Evolutionary conservation across 1,139 yeast species (phyloP).

Genomic region (Williopsis jadinii): DNA sequence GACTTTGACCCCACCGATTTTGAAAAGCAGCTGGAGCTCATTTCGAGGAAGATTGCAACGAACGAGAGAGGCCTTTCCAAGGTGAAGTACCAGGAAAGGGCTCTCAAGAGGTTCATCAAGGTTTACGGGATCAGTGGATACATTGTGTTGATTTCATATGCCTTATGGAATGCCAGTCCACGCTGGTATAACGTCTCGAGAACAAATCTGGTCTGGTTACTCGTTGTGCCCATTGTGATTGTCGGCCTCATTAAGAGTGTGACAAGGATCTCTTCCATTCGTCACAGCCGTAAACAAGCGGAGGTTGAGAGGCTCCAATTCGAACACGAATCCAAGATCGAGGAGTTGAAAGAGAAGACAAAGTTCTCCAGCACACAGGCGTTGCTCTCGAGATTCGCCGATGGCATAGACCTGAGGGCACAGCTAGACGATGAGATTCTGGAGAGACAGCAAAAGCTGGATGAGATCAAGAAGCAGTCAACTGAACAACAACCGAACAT

Average conservation of each 20-base stretch:
- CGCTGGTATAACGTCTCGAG: neutral
- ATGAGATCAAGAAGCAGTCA: constrained; percentile 29
- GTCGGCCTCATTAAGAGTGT: neutral
- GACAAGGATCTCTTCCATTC: constrained; percentile 2
- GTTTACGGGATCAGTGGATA: constrained; percentile 23
- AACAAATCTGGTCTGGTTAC: neutral
- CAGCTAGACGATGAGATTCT: constrained; percentile 34
- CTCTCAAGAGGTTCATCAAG: constrained; percentile 21
- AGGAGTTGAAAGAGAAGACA: constrained; percentile 70
- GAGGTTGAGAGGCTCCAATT: constrained; percentile 26
- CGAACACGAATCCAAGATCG: constrained; percentile 55
- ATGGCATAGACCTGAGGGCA: constrained; percentile 30
- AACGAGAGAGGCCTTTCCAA: constrained; percentile 30
- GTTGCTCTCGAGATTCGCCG: constrained; percentile 57
- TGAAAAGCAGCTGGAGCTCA: constrained; percentile 41
- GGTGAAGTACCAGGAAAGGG: constrained; percentile 20
- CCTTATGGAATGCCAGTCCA: neutral
- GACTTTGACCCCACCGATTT: constrained; percentile 44
- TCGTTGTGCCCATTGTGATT: constrained; percentile 6
- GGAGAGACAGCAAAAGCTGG: constrained; percentile 32
- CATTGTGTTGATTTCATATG: neutral
- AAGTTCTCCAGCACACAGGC: constrained; percentile 74
- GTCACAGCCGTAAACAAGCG: constrained; percentile 18
- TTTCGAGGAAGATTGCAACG: constrained; percentile 34
- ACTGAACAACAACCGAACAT: constrained; percentile 1